Evolutionary conservation across 306 rosid genomes (phyloP).

Genomic region (Hippophae rhamnoides): DNA sequence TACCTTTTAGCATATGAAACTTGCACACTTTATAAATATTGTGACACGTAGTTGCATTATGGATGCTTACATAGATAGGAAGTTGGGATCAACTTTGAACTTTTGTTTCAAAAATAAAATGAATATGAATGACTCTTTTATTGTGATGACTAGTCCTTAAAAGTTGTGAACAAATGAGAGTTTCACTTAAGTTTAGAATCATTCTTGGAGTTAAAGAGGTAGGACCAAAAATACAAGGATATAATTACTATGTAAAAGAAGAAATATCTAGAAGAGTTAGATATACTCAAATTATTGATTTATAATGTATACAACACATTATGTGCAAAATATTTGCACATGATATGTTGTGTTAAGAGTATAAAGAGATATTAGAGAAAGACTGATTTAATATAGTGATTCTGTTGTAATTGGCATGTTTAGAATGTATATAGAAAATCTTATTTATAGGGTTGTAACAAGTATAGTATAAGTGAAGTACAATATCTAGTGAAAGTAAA

Average conservation of each 20-base stretch:
- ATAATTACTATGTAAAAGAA: conserved; percentile 45
- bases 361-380: too few species aligned
- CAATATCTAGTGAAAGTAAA: too few species aligned
- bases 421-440: too few species aligned
- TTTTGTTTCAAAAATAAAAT: conserved; percentile 46
- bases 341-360: too few species aligned
- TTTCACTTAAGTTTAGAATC: conserved; percentile 73
- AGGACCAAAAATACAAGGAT: conserved; percentile 49
- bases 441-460: too few species aligned
- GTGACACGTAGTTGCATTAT: conserved; percentile 83
- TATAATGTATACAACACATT: conserved; percentile 2
- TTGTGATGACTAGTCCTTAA: conserved; percentile 57
- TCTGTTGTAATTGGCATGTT: too few species aligned
- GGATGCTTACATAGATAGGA: conserved; percentile 65
- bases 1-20: conserved; percentile 57
- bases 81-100: conserved; percentile 62
- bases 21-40: conserved; percentile 46
- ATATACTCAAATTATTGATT: too few species aligned
- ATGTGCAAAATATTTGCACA: too few species aligned
- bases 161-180: conserved; percentile 82
- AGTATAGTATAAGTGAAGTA: too few species aligned
- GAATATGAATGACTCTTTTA: conserved; percentile 44
- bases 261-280: conserved; percentile 35
- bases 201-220: conserved; percentile 47
- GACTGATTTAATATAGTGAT: too few species aligned